Evolutionary conservation across 805 yeast genomes (phyloP), one percentile per base, ranked within the genome.

Genomic region (Isabelozyma gotoi): DNA sequence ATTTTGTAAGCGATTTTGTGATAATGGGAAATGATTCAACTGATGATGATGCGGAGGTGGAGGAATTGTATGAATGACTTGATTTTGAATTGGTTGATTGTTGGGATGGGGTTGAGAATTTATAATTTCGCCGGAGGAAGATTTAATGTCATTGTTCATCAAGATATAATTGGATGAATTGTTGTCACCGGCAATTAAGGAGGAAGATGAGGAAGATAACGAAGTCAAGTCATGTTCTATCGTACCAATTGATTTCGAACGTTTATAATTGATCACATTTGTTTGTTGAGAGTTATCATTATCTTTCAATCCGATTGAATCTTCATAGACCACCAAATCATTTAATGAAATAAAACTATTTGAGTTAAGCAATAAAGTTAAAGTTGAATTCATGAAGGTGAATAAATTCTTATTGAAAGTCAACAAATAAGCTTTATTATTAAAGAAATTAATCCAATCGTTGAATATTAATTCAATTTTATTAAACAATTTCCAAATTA

Each of bases 401-500:
- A 24, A 24, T n/a, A 24, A 24, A 12, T 32, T 32, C 7, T 14
- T 32, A 10, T 32, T 32, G 10, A 32, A 32, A 14, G 3, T 11
- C n/a, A 32, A 14, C n/a, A 32, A 32, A 32, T 14, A 14, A 32
- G 16, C 14, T 14, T 32, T 16, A 14, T 32, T 24, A 17, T 40
- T 18, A 6, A 48, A 38, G 19, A 46, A 47, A 10, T 36, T 29
- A n/a, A 49, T 36, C 55, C 55, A 51, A 7, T 20, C 20, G 31
- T 37, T 40, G 19, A 47, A 43, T 10, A 51, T 33, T 2, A 4
- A 19, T 2, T 37, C 39, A n/a, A 47, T 29, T 14, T 36, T 43
- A 12, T 41, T 39, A 24, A 49, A 47, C 5, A 51, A 36, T 4
- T 35, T 36, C 29, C 36, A 15, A 15, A 36, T 39, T 50, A 51